phyloP scores from a whole-genome alignment of 164 flowering plant genomes.

The Dillenia suffruticosa region DNA sequence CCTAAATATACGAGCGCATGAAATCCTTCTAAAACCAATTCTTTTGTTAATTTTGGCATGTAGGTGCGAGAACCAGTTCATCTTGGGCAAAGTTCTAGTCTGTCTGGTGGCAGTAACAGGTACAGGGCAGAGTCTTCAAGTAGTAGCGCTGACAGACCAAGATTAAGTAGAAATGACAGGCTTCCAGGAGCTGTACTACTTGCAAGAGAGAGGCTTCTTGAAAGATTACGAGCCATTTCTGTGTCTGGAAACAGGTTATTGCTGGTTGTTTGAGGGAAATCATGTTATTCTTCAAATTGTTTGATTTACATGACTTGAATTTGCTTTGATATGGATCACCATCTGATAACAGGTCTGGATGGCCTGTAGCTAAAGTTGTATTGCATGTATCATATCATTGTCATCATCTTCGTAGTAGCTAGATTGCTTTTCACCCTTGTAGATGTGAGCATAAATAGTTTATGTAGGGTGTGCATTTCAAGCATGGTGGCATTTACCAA shows the following conservation, averaged over 20 bases:
- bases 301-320: too few relatives aligned
- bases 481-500: too few relatives aligned
- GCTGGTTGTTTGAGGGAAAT: not conserved
- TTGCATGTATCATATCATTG: too few relatives aligned
- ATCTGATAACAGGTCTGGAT: too few relatives aligned
- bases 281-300: not conserved
- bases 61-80: conserved; percentile 48
- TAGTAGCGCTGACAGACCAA: conserved; percentile 21
- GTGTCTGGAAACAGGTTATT: conserved; percentile 49
- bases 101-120: conserved; percentile 19
- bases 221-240: conserved; percentile 74
- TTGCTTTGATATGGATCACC: too few relatives aligned
- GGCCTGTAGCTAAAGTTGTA: too few relatives aligned
- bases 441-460: too few relatives aligned
- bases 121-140: conserved; percentile 16
- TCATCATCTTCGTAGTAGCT: too few relatives aligned
- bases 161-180: conserved; percentile 37
- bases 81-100: conserved; percentile 27
- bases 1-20: not conserved
- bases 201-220: conserved; percentile 86
- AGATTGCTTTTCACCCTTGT: too few relatives aligned
- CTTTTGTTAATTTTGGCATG: conserved; percentile 7
- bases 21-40: not conserved
- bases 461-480: too few relatives aligned
- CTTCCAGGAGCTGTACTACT: conserved; percentile 84